Evolutionary conservation across 371 early-diverging fungal genomes (phyloP).

Genomic region (Lichtheimia corymbifera): DNA sequence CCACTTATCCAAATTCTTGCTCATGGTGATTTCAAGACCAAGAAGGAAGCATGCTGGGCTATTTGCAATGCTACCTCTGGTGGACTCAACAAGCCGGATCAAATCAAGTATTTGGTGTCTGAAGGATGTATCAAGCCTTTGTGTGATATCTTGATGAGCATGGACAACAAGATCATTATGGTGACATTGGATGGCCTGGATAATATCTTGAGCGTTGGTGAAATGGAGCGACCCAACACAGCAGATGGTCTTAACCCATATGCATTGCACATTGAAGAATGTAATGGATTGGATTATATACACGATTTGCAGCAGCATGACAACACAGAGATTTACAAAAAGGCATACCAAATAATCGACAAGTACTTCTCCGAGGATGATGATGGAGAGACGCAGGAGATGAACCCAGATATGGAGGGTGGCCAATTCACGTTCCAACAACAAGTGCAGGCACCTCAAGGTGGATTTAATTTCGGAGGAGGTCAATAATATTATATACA

Average conservation of each 20-base stretch:
- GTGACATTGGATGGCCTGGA: slow-evolving; percentile 97
- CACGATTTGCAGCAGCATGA: slow-evolving; percentile 90
- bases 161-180: slow-evolving; percentile 93
- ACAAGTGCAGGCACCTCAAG: slow-evolving; percentile 59
- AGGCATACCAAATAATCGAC: slow-evolving; percentile 92
- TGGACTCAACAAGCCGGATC: slow-evolving; percentile 86
- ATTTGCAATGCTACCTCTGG: slow-evolving; percentile 98
- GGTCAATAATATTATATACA: slow-evolving; percentile 8
- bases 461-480: slow-evolving; percentile 70
- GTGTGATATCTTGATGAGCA: slow-evolving; percentile 87
- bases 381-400: slow-evolving; percentile 65
- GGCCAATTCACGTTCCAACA: slow-evolving; percentile 66
- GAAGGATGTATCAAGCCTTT: slow-evolving; percentile 94
- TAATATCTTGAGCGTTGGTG: slow-evolving; percentile 97
- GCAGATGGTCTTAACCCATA: slow-evolving; percentile 79
- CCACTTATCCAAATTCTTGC: slow-evolving; percentile 88
- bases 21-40: slow-evolving; percentile 94
- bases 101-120: slow-evolving; percentile 87
- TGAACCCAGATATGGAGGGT: slow-evolving; percentile 62
- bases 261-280: slow-evolving; percentile 91
- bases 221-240: slow-evolving; percentile 50
- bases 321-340: slow-evolving; percentile 92
- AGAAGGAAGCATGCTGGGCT: slow-evolving; percentile 99
- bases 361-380: slow-evolving; percentile 90
- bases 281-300: slow-evolving; percentile 92